A percentile compares a stretch with the other conserved stretches of the same genome.
phyloP scores from a whole-genome alignment of 2,329 filamentous ascomycete genomes.

The Xylariales sp. region DNA sequence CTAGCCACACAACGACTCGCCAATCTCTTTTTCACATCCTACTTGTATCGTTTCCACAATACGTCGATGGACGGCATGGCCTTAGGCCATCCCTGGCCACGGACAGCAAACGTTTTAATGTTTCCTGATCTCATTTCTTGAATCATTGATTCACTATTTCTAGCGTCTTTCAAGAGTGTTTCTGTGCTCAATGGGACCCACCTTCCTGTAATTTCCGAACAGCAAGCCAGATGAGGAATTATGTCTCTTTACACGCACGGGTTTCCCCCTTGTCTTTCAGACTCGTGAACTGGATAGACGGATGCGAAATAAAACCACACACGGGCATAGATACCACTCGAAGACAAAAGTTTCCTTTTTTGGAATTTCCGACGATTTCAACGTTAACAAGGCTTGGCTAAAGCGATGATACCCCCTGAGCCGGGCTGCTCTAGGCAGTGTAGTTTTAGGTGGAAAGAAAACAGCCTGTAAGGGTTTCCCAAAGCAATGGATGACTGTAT shows the following conservation, averaged over 20 bases:
- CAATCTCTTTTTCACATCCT: background rate
- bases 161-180: background rate
- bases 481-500: background rate
- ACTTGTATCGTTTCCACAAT: conserved; percentile 15
- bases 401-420: conserved; percentile 20
- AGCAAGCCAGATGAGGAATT: background rate
- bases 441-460: conserved; percentile 7
- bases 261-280: conserved; percentile 18
- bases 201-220: background rate
- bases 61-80: conserved; percentile 42
- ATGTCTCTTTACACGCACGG: background rate
- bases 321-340: background rate
- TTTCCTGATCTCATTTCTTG: conserved; percentile 26
- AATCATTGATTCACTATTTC: conserved; percentile 5
- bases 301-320: conserved; percentile 6
- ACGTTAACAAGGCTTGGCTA: conserved; percentile 8
- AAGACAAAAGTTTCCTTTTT: conserved; percentile 20
- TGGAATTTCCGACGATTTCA: background rate
- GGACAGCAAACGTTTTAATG: conserved; percentile 28
- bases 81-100: conserved; percentile 38
- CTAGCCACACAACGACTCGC: conserved; percentile 45
- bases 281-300: conserved; percentile 11
- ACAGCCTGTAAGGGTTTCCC: background rate
- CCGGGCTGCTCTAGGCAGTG: background rate
- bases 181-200: background rate